Evolutionary conservation across 495 filamentous ascomycete genomes (phyloP).

Genomic region (Hypoxylon perforatum): DNA sequence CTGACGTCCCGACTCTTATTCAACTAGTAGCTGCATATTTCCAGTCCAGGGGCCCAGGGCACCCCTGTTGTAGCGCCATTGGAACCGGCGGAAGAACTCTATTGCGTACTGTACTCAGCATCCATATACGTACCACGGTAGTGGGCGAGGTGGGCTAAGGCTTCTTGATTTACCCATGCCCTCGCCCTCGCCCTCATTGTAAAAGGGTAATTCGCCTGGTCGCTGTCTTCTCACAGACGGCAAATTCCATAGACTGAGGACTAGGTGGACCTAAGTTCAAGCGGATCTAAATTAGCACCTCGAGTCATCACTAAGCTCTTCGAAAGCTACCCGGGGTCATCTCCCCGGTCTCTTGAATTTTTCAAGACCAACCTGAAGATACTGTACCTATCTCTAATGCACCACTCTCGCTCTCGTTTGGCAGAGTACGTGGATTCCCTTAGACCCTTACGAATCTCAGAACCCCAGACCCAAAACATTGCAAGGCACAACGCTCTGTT

Average conservation of each 20-base stretch:
- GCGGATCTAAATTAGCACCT: conserved; percentile 24
- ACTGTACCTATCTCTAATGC: conserved; percentile 18
- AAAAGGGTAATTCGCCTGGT: conserved; percentile 30
- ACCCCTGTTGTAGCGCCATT: conserved; percentile 38
- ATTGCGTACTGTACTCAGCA: conserved; percentile 38
- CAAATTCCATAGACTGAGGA: conserved; percentile 25
- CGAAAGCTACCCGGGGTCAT: conserved; percentile 1
- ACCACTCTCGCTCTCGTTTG: conserved; percentile 19
- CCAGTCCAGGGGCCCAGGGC: conserved; percentile 21
- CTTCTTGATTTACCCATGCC: conserved; percentile 39
- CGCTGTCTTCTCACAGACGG: conserved; percentile 20
- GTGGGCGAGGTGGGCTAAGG: conserved; percentile 34
- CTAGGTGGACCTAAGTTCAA: conserved; percentile 7
- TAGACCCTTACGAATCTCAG: conserved; percentile 12
- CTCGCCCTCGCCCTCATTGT: conserved; percentile 23
- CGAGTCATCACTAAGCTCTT: conserved; percentile 9
- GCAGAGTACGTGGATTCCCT: conserved; percentile 28
- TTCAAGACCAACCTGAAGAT: conserved; percentile 21
- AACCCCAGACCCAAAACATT: conserved; percentile 8
- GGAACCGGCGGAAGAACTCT: conserved; percentile 24
- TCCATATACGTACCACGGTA: conserved; percentile 26
- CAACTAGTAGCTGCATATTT: conserved; percentile 33
- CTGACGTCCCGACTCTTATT: conserved; percentile 39
- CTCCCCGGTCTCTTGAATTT: conserved; percentile 1
- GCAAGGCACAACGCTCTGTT: conserved; percentile 14